These are phyloP conservation scores for Penicillium sumatraense DNA, from an alignment of 2,329 filamentous ascomycete species.

Conservation along the genomic window DNA sequence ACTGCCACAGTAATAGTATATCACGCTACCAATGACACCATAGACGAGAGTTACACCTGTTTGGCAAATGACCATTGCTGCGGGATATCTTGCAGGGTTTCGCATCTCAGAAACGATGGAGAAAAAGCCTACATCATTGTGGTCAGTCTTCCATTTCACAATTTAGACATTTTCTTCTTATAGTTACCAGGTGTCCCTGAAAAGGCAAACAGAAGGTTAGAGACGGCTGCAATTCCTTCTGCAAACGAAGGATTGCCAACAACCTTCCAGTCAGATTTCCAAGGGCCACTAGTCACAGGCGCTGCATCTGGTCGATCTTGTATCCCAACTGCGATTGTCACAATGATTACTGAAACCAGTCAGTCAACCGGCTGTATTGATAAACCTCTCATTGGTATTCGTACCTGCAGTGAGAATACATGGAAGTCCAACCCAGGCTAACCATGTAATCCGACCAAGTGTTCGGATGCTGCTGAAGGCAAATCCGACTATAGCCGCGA, in stretches of 20 bases:
- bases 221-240: constrained; percentile 22
- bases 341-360: constrained; percentile 30
- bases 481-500: constrained; percentile 12
- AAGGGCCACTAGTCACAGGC: constrained; percentile 24
- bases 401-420: constrained; percentile 5
- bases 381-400: constrained; percentile 37
- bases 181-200: constrained; percentile 26
- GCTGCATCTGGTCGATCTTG: constrained; percentile 34
- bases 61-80: constrained; percentile 38
- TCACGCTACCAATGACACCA: constrained; percentile 42
- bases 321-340: constrained; percentile 24
- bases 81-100: constrained; percentile 37
- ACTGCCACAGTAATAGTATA: constrained; percentile 52
- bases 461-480: constrained; percentile 12
- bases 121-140: constrained; percentile 36
- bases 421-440: constrained; percentile 7
- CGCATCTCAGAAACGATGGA: constrained; percentile 45
- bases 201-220: constrained; percentile 22
- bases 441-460: constrained; percentile 10
- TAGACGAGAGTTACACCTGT: constrained; percentile 38
- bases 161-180: neutral
- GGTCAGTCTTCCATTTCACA: no score
- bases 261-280: constrained; percentile 25
- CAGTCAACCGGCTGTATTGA: neutral
- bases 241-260: constrained; percentile 20